These are phyloP conservation scores for Trichoderma citrinoviride DNA, from an alignment of 2,329 filamentous ascomycete genomes.

Conservation along the genomic window DNA sequence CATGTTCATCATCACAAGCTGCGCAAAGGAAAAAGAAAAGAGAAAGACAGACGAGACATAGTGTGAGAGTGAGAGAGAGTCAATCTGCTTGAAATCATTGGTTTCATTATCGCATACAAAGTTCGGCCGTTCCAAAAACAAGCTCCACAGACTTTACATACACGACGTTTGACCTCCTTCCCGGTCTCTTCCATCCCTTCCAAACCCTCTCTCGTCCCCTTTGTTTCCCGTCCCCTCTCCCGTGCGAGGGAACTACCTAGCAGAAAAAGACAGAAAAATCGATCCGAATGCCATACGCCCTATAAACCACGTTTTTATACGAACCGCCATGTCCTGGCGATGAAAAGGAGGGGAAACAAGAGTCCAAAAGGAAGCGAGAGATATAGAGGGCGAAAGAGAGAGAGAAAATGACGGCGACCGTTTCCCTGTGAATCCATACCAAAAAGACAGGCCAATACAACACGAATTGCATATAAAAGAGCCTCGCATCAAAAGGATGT, in stretches of 20 bases:
- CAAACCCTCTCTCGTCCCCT: not conserved
- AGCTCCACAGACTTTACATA: constrained; percentile 9
- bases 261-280: not conserved
- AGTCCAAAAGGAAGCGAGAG: constrained; percentile 10
- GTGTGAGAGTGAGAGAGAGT: not conserved
- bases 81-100: constrained; percentile 15
- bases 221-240: not conserved
- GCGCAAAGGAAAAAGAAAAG: no score
- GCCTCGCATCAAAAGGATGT: not conserved
- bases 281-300: constrained; percentile 14
- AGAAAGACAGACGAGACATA: not conserved
- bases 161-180: constrained; percentile 6
- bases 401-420: not conserved
- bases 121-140: constrained; percentile 13
- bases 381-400: not conserved
- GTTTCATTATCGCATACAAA: constrained; percentile 22
- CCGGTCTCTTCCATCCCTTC: no score
- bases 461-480: not conserved
- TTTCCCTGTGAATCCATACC: not conserved
- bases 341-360: not conserved
- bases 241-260: not conserved
- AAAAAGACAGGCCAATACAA: not conserved
- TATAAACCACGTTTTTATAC: constrained; percentile 18
- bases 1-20: not conserved
- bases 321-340: constrained; percentile 9